Evolutionary conservation across 805 yeast genomes (phyloP), one percentile per base, ranked within the genome.

Genomic region (Clavispora vitiphila): DNA sequence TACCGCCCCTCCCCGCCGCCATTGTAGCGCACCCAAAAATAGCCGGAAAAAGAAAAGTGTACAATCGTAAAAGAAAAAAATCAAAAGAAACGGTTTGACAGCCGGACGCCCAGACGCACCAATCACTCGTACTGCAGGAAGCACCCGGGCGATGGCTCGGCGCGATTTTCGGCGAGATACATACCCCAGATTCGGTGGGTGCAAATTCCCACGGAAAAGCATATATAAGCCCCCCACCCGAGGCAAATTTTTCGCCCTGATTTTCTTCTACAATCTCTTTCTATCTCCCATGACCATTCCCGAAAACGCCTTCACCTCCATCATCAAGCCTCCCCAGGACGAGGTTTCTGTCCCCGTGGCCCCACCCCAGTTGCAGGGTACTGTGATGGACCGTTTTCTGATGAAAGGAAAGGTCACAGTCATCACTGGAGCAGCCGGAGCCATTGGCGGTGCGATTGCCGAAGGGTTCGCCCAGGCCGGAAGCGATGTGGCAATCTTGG

Each of bases 401-500:
- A 44, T 48, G 51, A 44, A 29, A n/a, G 58, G 50, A 2, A 60
- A 59, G 34, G 60, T 56, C 14, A 56, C 62, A n/a, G 58, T 51
- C 12, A 51, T 60, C 25, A 60, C 65, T 8, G 65, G 65, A 3
- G 62, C 62, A 6, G 56, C 59, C 20, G 62, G 65, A 8, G 61
- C 62, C 21, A 61, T 61, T 44, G 65, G 61, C 1, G 55, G 53
- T 12, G 63, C 61, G 29, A 49, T 60, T 24, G 59, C 62, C 20
- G 55, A 48, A 35, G 58, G 58, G 1, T 60, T 54, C 75, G 61
- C 88, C 82, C 24, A 78, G 80, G 42, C 86, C 81, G 34, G 90
- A 84, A 20, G 74, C 79, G 38, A 73, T 49, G 62, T 70, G 47
- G 71, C 72, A 26, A 64, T 70, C 45, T 55, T 69, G 44, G 75